These are phyloP conservation scores for Salvia rosmarinus DNA, from an alignment of 257 asterid species.

Conservation along the genomic window DNA sequence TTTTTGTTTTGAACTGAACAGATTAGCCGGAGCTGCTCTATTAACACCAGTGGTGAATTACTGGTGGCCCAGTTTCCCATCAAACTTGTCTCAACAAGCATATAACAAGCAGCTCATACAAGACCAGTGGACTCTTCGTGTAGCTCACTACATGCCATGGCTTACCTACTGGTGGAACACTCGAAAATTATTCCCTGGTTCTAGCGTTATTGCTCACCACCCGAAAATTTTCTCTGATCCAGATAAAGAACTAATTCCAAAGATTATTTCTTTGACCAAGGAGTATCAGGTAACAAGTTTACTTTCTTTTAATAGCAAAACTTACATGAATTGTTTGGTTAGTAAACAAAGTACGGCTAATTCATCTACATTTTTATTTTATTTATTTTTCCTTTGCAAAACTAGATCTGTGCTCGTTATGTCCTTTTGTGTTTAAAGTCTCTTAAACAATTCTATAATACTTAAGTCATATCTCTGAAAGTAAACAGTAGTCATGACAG, in stretches of 20 bases:
- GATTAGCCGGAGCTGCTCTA: slow-evolving; percentile 87
- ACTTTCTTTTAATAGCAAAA: slow-evolving; percentile 24
- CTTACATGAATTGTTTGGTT: slow-evolving; percentile 1
- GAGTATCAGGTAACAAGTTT: slow-evolving; percentile 42
- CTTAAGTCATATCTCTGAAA: neutral
- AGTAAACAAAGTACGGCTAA: neutral
- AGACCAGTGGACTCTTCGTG: slow-evolving; percentile 85
- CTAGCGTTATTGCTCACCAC: slow-evolving; percentile 42
- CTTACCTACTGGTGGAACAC: slow-evolving; percentile 92
- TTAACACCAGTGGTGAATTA: slow-evolving; percentile 75
- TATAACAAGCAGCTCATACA: slow-evolving; percentile 46
- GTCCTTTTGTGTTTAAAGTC: neutral
- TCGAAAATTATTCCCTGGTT: slow-evolving; percentile 71
- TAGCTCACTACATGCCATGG: slow-evolving; percentile 80
- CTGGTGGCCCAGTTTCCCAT: slow-evolving; percentile 87
- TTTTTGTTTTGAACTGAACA: slow-evolving; percentile 35
- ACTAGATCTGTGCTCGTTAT: neutral
- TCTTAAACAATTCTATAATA: slow-evolving; percentile 2
- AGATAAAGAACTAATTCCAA: slow-evolving; percentile 61
- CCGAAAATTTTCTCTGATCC: slow-evolving; percentile 47
- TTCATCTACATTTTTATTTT: neutral
- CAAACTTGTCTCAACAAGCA: slow-evolving; percentile 64
- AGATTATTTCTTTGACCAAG: slow-evolving; percentile 28
- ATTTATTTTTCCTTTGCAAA: neutral
- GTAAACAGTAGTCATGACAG: neutral